Percentiles rank a stretch among this genome's conserved stretches.
Conservation (phyloP, 2,329 filamentous ascomycete species). For the Gaeumannomyces sp. region DNA sequence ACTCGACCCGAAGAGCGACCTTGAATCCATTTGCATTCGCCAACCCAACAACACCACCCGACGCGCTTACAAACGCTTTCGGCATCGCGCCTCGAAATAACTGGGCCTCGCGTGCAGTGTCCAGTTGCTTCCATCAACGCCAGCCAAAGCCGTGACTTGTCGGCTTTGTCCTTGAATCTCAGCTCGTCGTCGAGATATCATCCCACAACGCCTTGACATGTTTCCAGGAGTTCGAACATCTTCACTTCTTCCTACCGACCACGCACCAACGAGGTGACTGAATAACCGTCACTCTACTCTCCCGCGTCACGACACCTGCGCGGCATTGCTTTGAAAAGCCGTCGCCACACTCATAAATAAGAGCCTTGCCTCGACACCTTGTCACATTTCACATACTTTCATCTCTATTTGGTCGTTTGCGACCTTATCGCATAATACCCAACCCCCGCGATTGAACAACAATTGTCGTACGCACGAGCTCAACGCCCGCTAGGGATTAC, state of each 20-base stretch:
- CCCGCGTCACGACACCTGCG: constrained; percentile 40
- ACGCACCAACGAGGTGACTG: constrained; percentile 54
- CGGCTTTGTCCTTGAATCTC: constrained; percentile 29
- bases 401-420: constrained; percentile 11
- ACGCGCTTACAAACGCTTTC: background rate
- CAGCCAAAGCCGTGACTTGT: constrained; percentile 26
- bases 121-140: constrained; percentile 31
- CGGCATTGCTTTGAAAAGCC: constrained; percentile 18
- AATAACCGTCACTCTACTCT: constrained; percentile 32
- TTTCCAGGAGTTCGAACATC: constrained; percentile 49
- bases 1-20: background rate
- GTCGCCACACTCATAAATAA: background rate
- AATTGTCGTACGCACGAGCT: constrained; percentile 39
- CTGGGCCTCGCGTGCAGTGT: constrained; percentile 29
- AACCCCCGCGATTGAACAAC: constrained; percentile 21
- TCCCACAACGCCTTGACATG: constrained; percentile 42
- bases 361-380: constrained; percentile 11
- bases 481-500: constrained; percentile 44
- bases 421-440: constrained; percentile 28
- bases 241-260: constrained; percentile 52
- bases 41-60: background rate
- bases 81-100: background rate
- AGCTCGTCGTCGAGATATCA: constrained; percentile 23
- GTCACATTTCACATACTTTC: background rate
- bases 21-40: background rate